Conservation (phyloP, 257 asterid species). For the Gentiana macrophylla region DNA sequence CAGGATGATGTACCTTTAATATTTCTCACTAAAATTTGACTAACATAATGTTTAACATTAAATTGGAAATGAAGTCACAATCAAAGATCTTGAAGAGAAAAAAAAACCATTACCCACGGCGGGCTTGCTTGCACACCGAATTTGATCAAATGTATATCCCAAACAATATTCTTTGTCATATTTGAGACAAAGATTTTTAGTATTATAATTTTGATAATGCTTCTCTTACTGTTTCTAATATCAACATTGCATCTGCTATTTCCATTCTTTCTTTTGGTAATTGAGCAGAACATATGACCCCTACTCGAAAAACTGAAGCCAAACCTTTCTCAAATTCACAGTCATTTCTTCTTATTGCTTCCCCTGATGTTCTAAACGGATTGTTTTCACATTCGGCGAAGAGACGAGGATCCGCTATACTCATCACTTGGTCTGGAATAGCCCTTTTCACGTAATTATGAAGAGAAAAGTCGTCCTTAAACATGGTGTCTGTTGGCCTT, state of each 20-base stretch:
- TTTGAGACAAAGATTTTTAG: no score
- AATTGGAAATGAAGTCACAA: no score
- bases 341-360: background rate
- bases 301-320: constrained; percentile 8
- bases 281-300: constrained; percentile 18
- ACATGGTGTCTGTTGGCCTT: constrained; percentile 2
- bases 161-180: no score
- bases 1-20: no score
- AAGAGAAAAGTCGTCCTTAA: constrained; percentile 1
- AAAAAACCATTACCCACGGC: no score
- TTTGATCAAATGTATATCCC: no score
- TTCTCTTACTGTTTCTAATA: constrained; percentile 3
- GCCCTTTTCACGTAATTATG: constrained; percentile 12
- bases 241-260: constrained; percentile 17
- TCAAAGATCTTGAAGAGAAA: no score
- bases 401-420: constrained; percentile 8
- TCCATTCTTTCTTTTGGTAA: constrained; percentile 16
- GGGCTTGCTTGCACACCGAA: no score
- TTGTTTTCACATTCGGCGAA: background rate
- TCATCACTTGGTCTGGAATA: constrained; percentile 2
- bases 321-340: constrained; percentile 4
- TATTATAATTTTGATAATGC: no score
- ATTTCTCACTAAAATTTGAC: no score
- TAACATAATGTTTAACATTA: no score
- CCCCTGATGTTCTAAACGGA: background rate